Percentiles rank a stretch among this genome's conserved stretches.
These are phyloP conservation scores for Geotrichum australiense DNA, from an alignment of 1,139 yeast species.

Conservation along the genomic window DNA sequence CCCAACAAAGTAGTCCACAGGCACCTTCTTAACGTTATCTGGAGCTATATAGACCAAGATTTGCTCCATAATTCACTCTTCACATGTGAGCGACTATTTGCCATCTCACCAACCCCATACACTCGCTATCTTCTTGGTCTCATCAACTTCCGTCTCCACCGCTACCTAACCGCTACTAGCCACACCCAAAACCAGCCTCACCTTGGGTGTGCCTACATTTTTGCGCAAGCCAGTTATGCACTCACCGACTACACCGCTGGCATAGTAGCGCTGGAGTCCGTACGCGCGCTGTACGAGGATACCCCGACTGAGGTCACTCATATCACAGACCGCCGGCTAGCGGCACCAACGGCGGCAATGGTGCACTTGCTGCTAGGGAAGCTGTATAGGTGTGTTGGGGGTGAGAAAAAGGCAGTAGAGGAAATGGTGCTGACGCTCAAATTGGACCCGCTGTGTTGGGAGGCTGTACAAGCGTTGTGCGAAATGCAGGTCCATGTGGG, in stretches of 20 bases:
- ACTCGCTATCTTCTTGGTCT: conserved; percentile 59
- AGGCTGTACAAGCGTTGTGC: conserved; percentile 74
- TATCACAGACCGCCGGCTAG: conserved; percentile 3
- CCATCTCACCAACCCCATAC: conserved; percentile 46
- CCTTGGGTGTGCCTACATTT: conserved; percentile 65
- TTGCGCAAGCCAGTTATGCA: conserved; percentile 56
- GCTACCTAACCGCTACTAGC: conserved; percentile 48
- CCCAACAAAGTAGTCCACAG: conserved; percentile 7
- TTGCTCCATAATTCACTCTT: conserved; percentile 68
- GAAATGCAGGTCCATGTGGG: conserved; percentile 50
- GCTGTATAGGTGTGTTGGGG: conserved; percentile 49
- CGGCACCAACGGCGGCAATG: conserved; percentile 20
- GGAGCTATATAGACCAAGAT: conserved; percentile 68
- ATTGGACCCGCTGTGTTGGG: conserved; percentile 76
- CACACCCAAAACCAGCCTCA: conserved; percentile 40
- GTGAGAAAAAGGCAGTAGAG: conserved; percentile 56
- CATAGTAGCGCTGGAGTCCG: conserved; percentile 44
- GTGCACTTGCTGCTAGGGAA: conserved; percentile 65
- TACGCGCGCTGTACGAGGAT: conserved; percentile 7
- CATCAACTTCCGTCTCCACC: conserved; percentile 48
- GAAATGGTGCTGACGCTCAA: conserved; percentile 63
- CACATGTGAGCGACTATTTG: conserved; percentile 68
- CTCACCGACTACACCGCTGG: conserved; percentile 59
- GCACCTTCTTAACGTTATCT: conserved; percentile 32
- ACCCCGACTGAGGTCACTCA: conserved; percentile 3